phyloP scores from a whole-genome alignment of 2,329 filamentous ascomycete species.

The Pseudocercospora ulei region DNA sequence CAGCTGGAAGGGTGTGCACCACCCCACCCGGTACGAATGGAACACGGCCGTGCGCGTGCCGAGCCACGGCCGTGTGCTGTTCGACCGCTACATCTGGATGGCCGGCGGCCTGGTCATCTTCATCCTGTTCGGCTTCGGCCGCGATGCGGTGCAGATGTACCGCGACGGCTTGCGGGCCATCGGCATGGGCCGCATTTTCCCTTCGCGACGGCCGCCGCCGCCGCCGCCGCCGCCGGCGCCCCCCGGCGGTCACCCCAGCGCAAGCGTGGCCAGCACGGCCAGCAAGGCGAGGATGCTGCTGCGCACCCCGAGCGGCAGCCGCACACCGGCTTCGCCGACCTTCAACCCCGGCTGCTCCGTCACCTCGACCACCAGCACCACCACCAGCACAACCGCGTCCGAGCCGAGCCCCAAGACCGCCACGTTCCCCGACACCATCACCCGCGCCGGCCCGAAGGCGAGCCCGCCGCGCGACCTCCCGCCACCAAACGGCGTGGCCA shows the following conservation, averaged over 20 bases:
- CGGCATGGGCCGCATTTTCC: slow-evolving; percentile 34
- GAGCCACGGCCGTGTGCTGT: slow-evolving; percentile 39
- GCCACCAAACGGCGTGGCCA: too few species aligned
- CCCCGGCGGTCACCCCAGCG: slow-evolving; percentile 6
- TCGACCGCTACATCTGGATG: slow-evolving; percentile 52
- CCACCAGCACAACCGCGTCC: slow-evolving; percentile 14
- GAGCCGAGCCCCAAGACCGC: slow-evolving; percentile 20
- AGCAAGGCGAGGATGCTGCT: slow-evolving; percentile 29
- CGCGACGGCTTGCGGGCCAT: slow-evolving; percentile 38
- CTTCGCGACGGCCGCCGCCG: too few species aligned
- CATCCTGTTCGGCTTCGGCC: slow-evolving; percentile 55
- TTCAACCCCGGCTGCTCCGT: slow-evolving; percentile 8
- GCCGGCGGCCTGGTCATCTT: slow-evolving; percentile 49
- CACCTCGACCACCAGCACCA: slow-evolving; percentile 2
- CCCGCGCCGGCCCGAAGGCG: slow-evolving; percentile 16
- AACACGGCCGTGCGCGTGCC: slow-evolving; percentile 43
- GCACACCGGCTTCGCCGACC: slow-evolving; percentile 11
- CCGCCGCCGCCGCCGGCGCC: too few species aligned
- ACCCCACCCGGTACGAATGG: slow-evolving; percentile 38
- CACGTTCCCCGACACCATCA: slow-evolving; percentile 23
- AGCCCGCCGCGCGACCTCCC: slow-evolving; percentile 1
- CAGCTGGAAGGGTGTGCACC: slow-evolving; percentile 48
- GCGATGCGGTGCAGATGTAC: slow-evolving; percentile 51
- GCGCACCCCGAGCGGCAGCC: slow-evolving; percentile 14
- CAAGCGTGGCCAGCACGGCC: slow-evolving; percentile 23